These are phyloP conservation scores for Ophiostoma ulmi DNA, from an alignment of 2,329 filamentous ascomycete genomes.

Conservation along the genomic window DNA sequence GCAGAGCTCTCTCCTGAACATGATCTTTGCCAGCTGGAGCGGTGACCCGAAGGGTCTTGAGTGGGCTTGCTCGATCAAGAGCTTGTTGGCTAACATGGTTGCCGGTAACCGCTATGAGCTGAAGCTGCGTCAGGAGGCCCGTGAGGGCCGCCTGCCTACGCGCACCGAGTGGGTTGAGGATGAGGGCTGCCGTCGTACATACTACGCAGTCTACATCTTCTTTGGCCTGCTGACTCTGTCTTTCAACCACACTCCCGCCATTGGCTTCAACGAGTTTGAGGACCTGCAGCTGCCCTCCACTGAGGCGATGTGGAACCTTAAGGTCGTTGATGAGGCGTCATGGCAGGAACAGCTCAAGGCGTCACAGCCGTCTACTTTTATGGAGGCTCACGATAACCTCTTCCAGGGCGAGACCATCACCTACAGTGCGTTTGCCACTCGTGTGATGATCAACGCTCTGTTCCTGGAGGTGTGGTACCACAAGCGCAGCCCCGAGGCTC, in stretches of 20 bases:
- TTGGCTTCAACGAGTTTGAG: constrained; percentile 98
- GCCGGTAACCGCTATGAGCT: constrained; percentile 94
- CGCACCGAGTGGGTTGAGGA: constrained; percentile 94
- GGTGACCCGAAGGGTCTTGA: constrained; percentile 94
- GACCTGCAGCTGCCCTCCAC: constrained; percentile 87
- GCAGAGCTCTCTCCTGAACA: constrained; percentile 94
- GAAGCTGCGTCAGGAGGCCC: constrained; percentile 85
- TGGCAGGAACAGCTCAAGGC: constrained; percentile 75
- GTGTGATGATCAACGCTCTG: constrained; percentile 97
- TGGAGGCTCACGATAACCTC: constrained; percentile 88
- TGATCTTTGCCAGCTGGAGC: constrained; percentile 99
- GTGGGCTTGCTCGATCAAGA: constrained; percentile 99
- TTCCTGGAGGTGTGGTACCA: constrained; percentile 99
- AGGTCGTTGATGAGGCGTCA: constrained; percentile 67
- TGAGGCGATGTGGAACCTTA: constrained; percentile 89
- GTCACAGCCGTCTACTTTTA: constrained; percentile 75
- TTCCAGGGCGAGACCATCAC: constrained; percentile 87
- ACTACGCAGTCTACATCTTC: constrained; percentile 98
- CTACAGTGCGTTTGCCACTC: constrained; percentile 94
- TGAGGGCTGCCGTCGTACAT: constrained; percentile 91
- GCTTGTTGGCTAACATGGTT: constrained; percentile 96
- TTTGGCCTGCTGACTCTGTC: constrained; percentile 91
- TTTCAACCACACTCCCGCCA: constrained; percentile 96
- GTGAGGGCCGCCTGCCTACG: constrained; percentile 67
- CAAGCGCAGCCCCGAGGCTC: constrained; percentile 93